Evolutionary conservation across 352 stramenopile genomes (phyloP).

Genomic region (Phytophthora kernoviae): DNA sequence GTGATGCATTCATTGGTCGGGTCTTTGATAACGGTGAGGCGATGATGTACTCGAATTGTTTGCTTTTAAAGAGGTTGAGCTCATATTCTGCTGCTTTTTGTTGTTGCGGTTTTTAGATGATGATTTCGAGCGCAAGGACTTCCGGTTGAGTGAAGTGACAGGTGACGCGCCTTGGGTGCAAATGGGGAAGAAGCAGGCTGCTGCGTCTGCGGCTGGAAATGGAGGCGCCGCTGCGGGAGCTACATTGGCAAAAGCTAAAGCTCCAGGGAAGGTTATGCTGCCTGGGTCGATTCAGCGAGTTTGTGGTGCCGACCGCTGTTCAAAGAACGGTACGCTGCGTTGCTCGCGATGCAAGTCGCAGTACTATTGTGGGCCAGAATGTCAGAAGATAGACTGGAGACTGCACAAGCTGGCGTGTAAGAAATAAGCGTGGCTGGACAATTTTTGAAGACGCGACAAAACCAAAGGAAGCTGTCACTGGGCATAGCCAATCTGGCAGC

Average conservation of each 20-base stretch:
- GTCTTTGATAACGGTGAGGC: conserved; percentile 87
- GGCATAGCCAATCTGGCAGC: too few species aligned
- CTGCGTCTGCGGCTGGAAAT: conserved; percentile 27
- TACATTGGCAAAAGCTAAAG: conserved; percentile 28
- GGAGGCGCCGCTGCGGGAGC: conserved; percentile 29
- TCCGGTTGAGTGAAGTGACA: conserved; percentile 69
- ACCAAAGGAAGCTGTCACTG: too few species aligned
- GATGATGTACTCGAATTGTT: neutral
- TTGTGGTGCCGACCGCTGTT: conserved; percentile 72
- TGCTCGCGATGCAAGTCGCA: conserved; percentile 85
- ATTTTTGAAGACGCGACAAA: conserved; percentile 4
- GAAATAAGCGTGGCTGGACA: conserved; percentile 24
- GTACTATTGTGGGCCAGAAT: conserved; percentile 86
- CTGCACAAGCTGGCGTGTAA: conserved; percentile 77
- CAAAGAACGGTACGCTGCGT: conserved; percentile 68
- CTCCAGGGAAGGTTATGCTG: conserved; percentile 34
- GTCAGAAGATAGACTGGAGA: conserved; percentile 87
- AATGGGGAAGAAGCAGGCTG: conserved; percentile 56
- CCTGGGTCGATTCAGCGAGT: conserved; percentile 51
- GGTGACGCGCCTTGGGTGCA: conserved; percentile 75
- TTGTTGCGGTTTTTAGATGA: conserved; percentile 66
- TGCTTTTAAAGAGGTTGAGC: neutral
- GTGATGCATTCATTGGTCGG: conserved; percentile 88
- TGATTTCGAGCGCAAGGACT: conserved; percentile 84
- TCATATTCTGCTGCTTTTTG: conserved; percentile 14